These are phyloP conservation scores for Syzygium oleosum DNA, from an alignment of 345 rosid species.

Conservation along the genomic window DNA sequence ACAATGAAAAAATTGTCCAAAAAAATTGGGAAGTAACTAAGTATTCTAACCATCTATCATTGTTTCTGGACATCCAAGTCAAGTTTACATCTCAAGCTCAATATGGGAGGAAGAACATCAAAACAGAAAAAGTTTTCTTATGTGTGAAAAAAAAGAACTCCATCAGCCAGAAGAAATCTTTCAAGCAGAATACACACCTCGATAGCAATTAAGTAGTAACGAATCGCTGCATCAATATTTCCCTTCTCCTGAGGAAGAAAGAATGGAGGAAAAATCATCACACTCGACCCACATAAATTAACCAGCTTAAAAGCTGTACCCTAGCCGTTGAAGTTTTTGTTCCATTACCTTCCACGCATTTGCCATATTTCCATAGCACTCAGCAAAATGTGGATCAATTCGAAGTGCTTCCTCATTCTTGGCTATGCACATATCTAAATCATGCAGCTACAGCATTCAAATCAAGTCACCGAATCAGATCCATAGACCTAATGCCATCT, in stretches of 20 bases:
- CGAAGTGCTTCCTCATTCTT: slow-evolving; percentile 96
- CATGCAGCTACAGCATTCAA: slow-evolving; percentile 51
- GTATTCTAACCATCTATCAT: background rate
- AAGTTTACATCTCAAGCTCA: background rate
- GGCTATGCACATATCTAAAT: slow-evolving; percentile 92
- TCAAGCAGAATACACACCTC: slow-evolving; percentile 51
- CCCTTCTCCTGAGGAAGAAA: slow-evolving; percentile 79
- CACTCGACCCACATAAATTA: background rate
- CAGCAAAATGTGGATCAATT: slow-evolving; percentile 88
- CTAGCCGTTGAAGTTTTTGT: background rate
- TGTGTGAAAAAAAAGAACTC: background rate
- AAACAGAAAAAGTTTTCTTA: background rate
- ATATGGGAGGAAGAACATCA: background rate
- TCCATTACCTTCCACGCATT: slow-evolving; percentile 91
- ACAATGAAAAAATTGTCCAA: background rate
- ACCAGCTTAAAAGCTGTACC: background rate
- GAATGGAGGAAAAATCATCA: background rate
- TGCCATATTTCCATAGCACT: slow-evolving; percentile 99
- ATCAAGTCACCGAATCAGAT: background rate
- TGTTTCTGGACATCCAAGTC: background rate
- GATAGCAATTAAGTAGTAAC: slow-evolving; percentile 84
- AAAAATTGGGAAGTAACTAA: background rate
- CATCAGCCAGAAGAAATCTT: background rate
- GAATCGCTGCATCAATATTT: slow-evolving; percentile 81
- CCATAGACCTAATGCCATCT: background rate